Percentiles rank a stretch among this genome's conserved stretches.
These are phyloP conservation scores for Trametes sanguinea DNA, from an alignment of 768 basidiomycete species.

Conservation along the genomic window DNA sequence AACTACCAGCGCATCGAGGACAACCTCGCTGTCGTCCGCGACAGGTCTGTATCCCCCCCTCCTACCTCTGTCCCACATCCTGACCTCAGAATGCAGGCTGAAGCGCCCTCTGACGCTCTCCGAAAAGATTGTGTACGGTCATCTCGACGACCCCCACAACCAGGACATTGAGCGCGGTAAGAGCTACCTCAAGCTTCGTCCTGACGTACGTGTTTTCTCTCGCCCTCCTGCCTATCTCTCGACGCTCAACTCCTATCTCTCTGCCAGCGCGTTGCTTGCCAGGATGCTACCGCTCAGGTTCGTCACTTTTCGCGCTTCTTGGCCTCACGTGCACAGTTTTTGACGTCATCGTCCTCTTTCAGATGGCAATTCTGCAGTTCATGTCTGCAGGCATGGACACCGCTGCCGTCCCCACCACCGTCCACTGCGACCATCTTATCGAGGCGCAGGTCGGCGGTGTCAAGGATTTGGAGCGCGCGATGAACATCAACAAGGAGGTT, in stretches of 20 bases:
- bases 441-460: conserved; percentile 94
- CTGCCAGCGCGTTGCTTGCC: conserved; percentile 79
- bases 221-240: background rate
- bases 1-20: conserved; percentile 99
- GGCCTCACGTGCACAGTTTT: conserved; percentile 19
- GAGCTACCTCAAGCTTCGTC: conserved; percentile 96
- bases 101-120: conserved; percentile 90
- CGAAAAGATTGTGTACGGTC: conserved; percentile 97
- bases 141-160: conserved; percentile 90
- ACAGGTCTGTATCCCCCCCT: conserved; percentile 53
- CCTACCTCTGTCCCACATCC: conserved; percentile 9
- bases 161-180: conserved; percentile 90
- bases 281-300: conserved; percentile 89
- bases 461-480: conserved; percentile 91
- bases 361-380: conserved; percentile 99
- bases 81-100: conserved; percentile 49
- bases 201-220: conserved; percentile 74
- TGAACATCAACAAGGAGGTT: conserved; percentile 95
- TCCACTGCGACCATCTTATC: conserved; percentile 99
- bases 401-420: conserved; percentile 95
- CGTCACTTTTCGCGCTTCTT: conserved; percentile 25
- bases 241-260: conserved; percentile 15
- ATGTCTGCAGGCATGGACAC: conserved; percentile 99
- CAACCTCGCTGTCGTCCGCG: conserved; percentile 86
- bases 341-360: conserved; percentile 32